These are phyloP conservation scores for Elongisporangium senticosum DNA, from an alignment of 352 stramenopile species.

Conservation along the genomic window DNA sequence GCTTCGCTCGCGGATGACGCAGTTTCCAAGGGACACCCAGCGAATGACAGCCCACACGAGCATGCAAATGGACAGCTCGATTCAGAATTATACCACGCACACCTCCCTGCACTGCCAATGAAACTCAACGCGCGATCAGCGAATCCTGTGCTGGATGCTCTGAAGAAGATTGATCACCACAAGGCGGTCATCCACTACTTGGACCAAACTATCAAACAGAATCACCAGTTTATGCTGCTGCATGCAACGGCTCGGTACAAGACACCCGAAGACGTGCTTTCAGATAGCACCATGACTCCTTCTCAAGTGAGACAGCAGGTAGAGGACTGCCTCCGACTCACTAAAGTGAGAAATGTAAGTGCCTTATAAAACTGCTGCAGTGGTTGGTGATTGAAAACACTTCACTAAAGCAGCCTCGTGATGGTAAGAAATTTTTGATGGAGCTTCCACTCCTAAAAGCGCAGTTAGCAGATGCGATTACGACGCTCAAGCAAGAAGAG, in stretches of 20 bases:
- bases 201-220: constrained; percentile 46
- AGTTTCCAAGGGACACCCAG: not conserved
- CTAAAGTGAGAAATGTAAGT: constrained; percentile 78
- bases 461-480: constrained; percentile 42
- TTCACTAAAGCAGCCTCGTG: not conserved
- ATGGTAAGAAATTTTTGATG: constrained; percentile 53
- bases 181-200: constrained; percentile 62
- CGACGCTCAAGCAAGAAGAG: constrained; percentile 58
- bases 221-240: constrained; percentile 52
- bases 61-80: constrained; percentile 19
- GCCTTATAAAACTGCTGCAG: not conserved
- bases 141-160: constrained; percentile 64
- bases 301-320: constrained; percentile 45
- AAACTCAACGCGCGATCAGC: constrained; percentile 72
- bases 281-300: constrained; percentile 37
- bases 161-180: constrained; percentile 81
- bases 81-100: constrained; percentile 21
- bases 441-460: constrained; percentile 47
- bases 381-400: not conserved
- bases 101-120: constrained; percentile 52
- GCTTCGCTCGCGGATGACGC: constrained; percentile 9
- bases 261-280: constrained; percentile 44
- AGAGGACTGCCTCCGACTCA: constrained; percentile 61
- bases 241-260: constrained; percentile 44
- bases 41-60: constrained; percentile 5